Evolutionary conservation across 78 protist species (phyloP).

Genomic region (Protostelium mycophagum): DNA sequence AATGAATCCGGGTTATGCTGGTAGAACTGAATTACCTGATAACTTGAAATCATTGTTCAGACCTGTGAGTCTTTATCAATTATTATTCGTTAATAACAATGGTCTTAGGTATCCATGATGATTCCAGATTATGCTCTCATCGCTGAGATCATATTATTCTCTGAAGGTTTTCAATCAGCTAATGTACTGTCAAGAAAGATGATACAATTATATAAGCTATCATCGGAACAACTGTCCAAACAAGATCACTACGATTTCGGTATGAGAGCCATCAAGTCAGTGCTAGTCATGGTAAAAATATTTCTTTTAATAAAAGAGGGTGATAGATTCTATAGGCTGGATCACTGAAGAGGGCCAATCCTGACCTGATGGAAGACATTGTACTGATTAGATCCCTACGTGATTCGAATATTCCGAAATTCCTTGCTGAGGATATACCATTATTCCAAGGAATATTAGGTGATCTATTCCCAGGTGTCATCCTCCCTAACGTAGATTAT

Average conservation of each 20-base stretch:
- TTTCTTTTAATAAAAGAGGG: not conserved
- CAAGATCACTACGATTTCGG: constrained; percentile 99
- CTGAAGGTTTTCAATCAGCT: constrained; percentile 96
- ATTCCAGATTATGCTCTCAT: constrained; percentile 94
- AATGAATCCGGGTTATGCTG: constrained; percentile 99
- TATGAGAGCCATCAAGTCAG: constrained; percentile 95
- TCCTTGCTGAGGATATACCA: constrained; percentile 89
- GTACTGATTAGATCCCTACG: constrained; percentile 61
- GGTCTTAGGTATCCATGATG: constrained; percentile 95
- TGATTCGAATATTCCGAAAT: constrained; percentile 89
- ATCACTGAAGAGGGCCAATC: constrained; percentile 67
- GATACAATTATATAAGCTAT: constrained; percentile 93
- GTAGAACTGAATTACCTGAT: constrained; percentile 98
- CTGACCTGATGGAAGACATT: constrained; percentile 50
- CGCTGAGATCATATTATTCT: constrained; percentile 94
- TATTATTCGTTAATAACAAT: too few relatives aligned
- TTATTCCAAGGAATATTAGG: constrained; percentile 70
- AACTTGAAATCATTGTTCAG: constrained; percentile 96
- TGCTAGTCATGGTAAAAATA: constrained; percentile 54
- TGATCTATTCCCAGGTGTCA: constrained; percentile 90
- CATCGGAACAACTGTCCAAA: constrained; percentile 86
- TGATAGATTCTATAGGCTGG: too few relatives aligned
- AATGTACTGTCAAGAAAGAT: constrained; percentile 84
- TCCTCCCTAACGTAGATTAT: constrained; percentile 34
- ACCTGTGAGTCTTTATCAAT: too few relatives aligned